Base-by-base conservation (phyloP, 352 stramenopile species). In the Phytophthora multivora region DNA sequence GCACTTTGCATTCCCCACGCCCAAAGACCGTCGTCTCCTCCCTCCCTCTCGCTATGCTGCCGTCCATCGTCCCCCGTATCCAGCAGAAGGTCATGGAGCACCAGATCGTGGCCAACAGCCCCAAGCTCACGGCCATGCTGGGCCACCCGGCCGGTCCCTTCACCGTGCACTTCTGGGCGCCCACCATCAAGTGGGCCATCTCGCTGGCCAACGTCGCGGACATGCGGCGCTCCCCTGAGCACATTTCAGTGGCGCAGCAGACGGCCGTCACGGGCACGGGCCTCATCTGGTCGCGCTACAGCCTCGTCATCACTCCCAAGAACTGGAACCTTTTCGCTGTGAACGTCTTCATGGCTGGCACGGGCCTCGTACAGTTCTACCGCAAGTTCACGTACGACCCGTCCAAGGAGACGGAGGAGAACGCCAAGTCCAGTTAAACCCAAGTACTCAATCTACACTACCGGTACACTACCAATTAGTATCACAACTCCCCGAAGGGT, bases 291-390 rank as follows among this genome's bases (percentile, higher is more conserved):
- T 94, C 85, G 26, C 83, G 90, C 48, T 97, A 97, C 73, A 92
- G 77, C 54, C 68, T 93, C 35, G 77, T 96, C 28, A 95, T 97
- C 54, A 95, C 83, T 30, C 89, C 90, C 28, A 87, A 92, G 66
- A 97, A 97, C 80, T 97, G 90, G 81, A 97, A 96, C 67, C 73
- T 97, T 13, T 92, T 97, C 56, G 73, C 81, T 2, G 90, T 97
- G 41, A 97, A 97, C 63, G 70, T 94, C 28, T 94, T 96, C 52
- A 96, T 97, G 84, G 88, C 78, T 33, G 83, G 72, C 65, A 97
- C 89, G 45, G 90, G 90, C 6, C 69, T 92, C 75, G 70, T 66
- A 18, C 54, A 71, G 46, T 60, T 74, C 9, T 74, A 74, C 60
- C 83, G 88, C 64, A 96, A 95, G 66, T 73, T 76, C 35, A 51